Base-by-base conservation (phyloP, 352 stramenopile species). In the Globisporangium canariense region DNA sequence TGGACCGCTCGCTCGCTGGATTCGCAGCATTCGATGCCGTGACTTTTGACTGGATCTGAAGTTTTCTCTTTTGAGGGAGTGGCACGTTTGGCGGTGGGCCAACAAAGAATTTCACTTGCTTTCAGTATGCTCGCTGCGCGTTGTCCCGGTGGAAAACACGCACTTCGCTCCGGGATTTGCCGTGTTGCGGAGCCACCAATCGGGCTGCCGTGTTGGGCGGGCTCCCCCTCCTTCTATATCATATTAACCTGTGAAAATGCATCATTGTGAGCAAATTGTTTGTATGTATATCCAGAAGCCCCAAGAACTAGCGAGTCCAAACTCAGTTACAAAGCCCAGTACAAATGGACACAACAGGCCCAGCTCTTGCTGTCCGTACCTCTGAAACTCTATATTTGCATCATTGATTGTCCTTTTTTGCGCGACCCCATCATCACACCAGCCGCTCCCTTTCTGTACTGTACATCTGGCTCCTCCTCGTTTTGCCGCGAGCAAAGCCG, bases 141-240 rank as follows among this genome's bases (percentile, higher is more conserved):
- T 47, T 47, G 41, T 47, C n/a, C 14, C n/a, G 4, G 32, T 18
- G 40, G 41, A 62, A 62, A 62, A 62, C 56, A 62, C 56, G 56
- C 40, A 54, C 56, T 53, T 62, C n/a, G 5, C 11, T 34, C 11
- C 2, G 25, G 55, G 40, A 34, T 70, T 76, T 69, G 66, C 25
- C 71, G 71, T 77, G 71, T 75, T 75, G 67, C 59, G 25, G n/a
- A 43, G 56, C 56, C 56, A 60, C 41, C 56, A 52, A 28, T 28
- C 25, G 25, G 2, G 25, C 25, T 28, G 25, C 25, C 25, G 25
- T 28, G 25, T 28, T 28, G 25, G 25, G 2, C 25, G 1, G 25
- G 25, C 25, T 28, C 2, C 25, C 2, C 25, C 25, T 28, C 25
- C 25, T 28, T 28, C 25, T 28, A 28, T 28, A 28, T 2, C 25